Evolutionary conservation across 345 rosid species (phyloP).

Genomic region (Noccaea bulbosa): DNA sequence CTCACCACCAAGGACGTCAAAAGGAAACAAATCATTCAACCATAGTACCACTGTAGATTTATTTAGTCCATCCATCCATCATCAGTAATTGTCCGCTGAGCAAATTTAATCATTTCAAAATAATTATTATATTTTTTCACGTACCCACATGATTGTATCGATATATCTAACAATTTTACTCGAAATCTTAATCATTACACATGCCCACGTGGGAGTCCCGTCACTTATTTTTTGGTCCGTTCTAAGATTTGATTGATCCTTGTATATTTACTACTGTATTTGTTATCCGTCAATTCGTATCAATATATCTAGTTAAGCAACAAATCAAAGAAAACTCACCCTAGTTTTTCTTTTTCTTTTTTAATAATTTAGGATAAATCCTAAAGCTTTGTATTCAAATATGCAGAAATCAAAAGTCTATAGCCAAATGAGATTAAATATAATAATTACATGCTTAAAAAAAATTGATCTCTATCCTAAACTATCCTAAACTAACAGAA

Average conservation of each 20-base stretch:
- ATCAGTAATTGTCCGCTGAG: conserved; percentile 22
- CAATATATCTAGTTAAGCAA: not conserved
- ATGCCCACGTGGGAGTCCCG: conserved; percentile 39
- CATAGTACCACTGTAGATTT: not conserved
- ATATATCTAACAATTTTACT: conserved; percentile 34
- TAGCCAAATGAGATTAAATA: too few species aligned
- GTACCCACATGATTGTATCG: conserved; percentile 39
- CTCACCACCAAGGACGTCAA: conserved; percentile 5
- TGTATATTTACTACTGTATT: not conserved
- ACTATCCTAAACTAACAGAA: too few species aligned
- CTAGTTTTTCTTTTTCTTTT: too few species aligned
- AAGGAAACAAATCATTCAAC: not conserved
- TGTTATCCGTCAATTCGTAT: conserved; percentile 21
- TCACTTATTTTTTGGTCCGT: conserved; percentile 26
- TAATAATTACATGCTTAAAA: too few species aligned
- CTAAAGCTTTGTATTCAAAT: too few species aligned
- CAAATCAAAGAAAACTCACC: not conserved
- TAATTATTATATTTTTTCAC: conserved; percentile 31
- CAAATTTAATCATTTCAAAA: conserved; percentile 33
- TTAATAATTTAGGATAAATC: too few species aligned
- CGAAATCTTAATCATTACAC: conserved; percentile 37
- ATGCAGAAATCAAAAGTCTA: too few species aligned
- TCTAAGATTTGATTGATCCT: conserved; percentile 13
- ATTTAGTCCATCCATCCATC: conserved; percentile 11
- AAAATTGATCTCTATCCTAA: too few species aligned